Evolutionary conservation across 306 rosid genomes (phyloP), one percentile per base, ranked within the genome.

Genomic region (Casuarina equisetifolia): DNA sequence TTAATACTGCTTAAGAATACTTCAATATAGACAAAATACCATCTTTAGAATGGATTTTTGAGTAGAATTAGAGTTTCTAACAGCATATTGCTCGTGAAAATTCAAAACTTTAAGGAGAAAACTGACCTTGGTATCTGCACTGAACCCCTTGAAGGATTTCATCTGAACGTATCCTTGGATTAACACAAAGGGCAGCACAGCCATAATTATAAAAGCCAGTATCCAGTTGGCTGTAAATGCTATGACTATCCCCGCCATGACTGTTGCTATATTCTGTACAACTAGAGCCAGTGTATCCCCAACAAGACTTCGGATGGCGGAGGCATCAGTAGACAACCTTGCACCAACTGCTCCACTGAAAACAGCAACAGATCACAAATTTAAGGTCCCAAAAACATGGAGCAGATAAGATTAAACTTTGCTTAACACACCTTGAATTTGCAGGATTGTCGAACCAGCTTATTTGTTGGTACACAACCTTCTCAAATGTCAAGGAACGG

Each of bases 401-500:
- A 25, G 42, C 50, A 19, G 45, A 70, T 19, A 44, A 36, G 35
- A 49, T 7, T 49, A 49, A 38, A 25, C 2, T 50, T 11, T 49
- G 17, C 11, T 59, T 20, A 32, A 71, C 82, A 12, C 35, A 94
- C 98, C 96, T 92, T 84, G 98, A 89, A 80, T 94, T 90, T 77
- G 88, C 89, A 69, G 97, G 93, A 73, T 94, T 90, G 74, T 94
- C 98, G 80, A 94, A 95, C 92, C 96, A 95, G 38, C 90, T 81
- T 54, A 92, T 89, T 76, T 92, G 83, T 79, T 92, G 98, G 85
- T 95, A 90, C 74, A 91, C 96, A 73, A 95, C 83, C 79, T 89
- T 95, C 68, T 81, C 84, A 48, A 92, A 95, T 75, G 97, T 85
- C 86, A 89, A 4, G 9, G 92, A 88, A 53, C 97, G 92, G 70